These are phyloP conservation scores for Meripilus lineatus DNA, from an alignment of 1,284 basidiomycete species.

Conservation along the genomic window DNA sequence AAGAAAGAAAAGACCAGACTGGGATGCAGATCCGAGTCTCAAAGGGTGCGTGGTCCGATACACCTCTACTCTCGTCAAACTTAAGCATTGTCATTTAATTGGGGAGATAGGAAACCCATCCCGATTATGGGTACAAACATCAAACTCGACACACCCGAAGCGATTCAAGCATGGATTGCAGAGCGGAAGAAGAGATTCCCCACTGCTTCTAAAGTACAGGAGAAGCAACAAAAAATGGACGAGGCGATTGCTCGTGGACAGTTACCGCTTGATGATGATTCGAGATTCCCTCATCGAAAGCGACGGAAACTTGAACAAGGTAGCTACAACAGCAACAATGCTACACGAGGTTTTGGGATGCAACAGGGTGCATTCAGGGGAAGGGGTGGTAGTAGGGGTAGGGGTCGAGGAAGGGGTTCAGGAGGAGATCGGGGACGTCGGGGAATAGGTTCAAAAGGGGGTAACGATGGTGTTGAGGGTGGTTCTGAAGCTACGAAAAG, in stretches of 20 bases:
- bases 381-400: slow-evolving; percentile 29
- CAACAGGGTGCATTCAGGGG: slow-evolving; percentile 25
- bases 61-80: slow-evolving; percentile 6
- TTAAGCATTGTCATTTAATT: background rate
- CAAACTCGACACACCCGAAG: slow-evolving; percentile 75
- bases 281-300: slow-evolving; percentile 32
- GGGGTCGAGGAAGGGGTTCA: slow-evolving; percentile 30
- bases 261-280: slow-evolving; percentile 49
- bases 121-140: slow-evolving; percentile 81
- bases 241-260: slow-evolving; percentile 80
- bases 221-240: slow-evolving; percentile 71
- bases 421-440: slow-evolving; percentile 27
- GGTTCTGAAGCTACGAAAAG: background rate
- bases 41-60: slow-evolving; percentile 68
- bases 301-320: slow-evolving; percentile 24
- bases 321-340: background rate
- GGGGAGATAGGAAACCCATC: slow-evolving; percentile 50
- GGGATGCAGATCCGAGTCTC: slow-evolving; percentile 74
- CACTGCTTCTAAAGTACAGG: slow-evolving; percentile 58
- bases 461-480: background rate
- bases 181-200: slow-evolving; percentile 87
- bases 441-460: slow-evolving; percentile 4
- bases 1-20: slow-evolving; percentile 52
- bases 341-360: background rate
- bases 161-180: slow-evolving; percentile 79